Base-by-base conservation (phyloP, 1,284 basidiomycete genomes). In the Irpex lacteus region DNA sequence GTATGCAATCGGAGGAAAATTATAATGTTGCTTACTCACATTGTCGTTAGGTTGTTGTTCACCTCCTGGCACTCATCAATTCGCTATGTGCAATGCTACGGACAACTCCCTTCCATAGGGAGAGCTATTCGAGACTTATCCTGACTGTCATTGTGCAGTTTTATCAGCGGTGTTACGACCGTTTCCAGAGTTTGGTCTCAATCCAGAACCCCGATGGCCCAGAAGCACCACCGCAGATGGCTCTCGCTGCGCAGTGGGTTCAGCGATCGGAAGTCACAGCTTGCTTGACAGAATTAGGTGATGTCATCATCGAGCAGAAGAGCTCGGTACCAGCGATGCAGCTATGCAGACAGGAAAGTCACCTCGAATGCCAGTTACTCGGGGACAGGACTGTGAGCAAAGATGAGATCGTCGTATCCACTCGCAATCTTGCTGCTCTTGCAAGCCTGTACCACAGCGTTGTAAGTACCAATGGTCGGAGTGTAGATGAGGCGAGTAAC, bases 81-180 rank as follows among this genome's bases (percentile, higher is more conserved):
- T 96, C 93, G 1, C 81, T 99, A 2, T 98, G 96, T 71, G 84
- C 87, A 6, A 98, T 98, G 95, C 85, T 98, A 7, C 85, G 89
- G 62, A 91, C 90, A 13, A 96, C 95, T n/a, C 96, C 97, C 0
- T 98, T 99, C 80, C 96, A 98, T 71, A 86, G 91, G 64, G 97
- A 98, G 74, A 95, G 90, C 74, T 96, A 98, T 75, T 90, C 94
- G 36, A 87, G 95, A n/a, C 81, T 99, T 47, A 95, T 99, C 66
- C 85, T 99, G 26, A 91, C 92, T n/a, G 92, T 98, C 52, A 92
- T 98, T 59, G 94, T 98, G 44, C 96, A 98, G 74, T 98, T 96
- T 75, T 98, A 98, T 73, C 95, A 98, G 73, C 88, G 92, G 49
- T 98, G 96, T 72, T 95, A 91, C 69, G 90, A 95, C 70, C 84